Percentiles rank a stretch among this genome's conserved stretches.
Conservation (phyloP, 495 filamentous ascomycete genomes). For the Tetracladium setigerum region DNA sequence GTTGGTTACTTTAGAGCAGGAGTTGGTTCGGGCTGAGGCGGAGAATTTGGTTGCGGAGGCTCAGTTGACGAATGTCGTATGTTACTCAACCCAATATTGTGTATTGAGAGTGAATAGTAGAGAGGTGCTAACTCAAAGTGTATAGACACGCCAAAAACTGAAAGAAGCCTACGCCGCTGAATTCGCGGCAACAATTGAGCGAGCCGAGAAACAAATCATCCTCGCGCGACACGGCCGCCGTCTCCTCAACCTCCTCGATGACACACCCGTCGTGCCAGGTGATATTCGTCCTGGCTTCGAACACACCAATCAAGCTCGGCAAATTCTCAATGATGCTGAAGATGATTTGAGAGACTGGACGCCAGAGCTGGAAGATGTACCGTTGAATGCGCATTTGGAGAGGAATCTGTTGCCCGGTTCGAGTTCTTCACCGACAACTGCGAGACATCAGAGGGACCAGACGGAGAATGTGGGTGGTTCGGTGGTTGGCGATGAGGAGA, state of each 20-base stretch:
- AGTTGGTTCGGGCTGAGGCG: conserved; percentile 90
- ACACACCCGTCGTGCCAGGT: conserved; percentile 82
- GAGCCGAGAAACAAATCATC: conserved; percentile 92
- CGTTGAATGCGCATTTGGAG: conserved; percentile 6
- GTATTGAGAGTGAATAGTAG: too few relatives aligned
- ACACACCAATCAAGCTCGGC: conserved; percentile 55
- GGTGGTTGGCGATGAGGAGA: too few relatives aligned
- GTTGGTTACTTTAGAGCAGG: conserved; percentile 81
- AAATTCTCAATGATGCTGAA: conserved; percentile 90
- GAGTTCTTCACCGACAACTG: too few relatives aligned
- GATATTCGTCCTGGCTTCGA: conserved; percentile 62
- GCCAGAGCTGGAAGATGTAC: conserved; percentile 20
- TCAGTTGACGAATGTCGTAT: conserved; percentile 86
- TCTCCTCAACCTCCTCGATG: conserved; percentile 82
- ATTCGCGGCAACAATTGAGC: conserved; percentile 81
- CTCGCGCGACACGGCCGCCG: conserved; percentile 83
- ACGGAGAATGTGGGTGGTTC: too few relatives aligned
- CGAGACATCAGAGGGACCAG: too few relatives aligned
- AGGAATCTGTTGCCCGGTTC: conserved; percentile 17
- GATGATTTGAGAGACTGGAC: conserved; percentile 73
- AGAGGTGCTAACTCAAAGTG: background rate
- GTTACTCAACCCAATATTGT: conserved; percentile 14
- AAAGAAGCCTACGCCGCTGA: conserved; percentile 89
- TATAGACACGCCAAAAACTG: conserved; percentile 79
- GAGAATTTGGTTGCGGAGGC: conserved; percentile 95